Evolutionary conservation across 2,329 filamentous ascomycete species (phyloP), one percentile per base, ranked within the genome.

Genomic region (Aquanectria penicillioides): DNA sequence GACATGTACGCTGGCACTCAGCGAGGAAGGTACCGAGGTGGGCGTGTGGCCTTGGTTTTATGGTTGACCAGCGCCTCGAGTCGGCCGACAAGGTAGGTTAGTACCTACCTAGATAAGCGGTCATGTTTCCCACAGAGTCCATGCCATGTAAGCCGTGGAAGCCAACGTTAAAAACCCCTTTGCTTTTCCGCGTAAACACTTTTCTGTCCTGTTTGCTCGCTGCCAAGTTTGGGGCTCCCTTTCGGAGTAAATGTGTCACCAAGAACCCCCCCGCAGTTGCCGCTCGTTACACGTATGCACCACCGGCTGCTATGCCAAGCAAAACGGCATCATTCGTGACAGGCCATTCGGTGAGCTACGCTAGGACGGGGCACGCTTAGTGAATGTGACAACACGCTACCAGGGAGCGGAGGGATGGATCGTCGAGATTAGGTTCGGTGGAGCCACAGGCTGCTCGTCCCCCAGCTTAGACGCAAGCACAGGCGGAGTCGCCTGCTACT

Each of bases 371-470:
- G 33, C 46, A 33, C 29, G 17, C 33, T 28, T 11, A 29, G 28
- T 41, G 10, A n/a, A 17, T 28, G 28, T 36, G 17, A 36, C 22
- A 38, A 20, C 46, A 58, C 48, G 40, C 15, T 47, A 37, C 31
- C 33, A 38, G 29, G 15, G 40, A 15, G 33, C 26, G 20, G 26
- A 40, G 47, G 47, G 40, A 40, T 43, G 25, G 62, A 71, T 67
- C 56, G 63, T 72, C 65, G 51, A 73, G 67, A 72, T 72, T 70
- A 65, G 59, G 71, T 72, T 73, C 62, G 59, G 62, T 69, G 64
- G 61, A 33, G 33, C 49, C 50, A 36, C 41, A 40, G 47, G 55
- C 43, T 17, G 36, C 44, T 36, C 10, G 20, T 9, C 26, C 17
- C 34, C 36, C 18, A 26, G 36, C 47, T 50, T 28, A n/a, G n/a